phyloP scores from a whole-genome alignment of 768 basidiomycete species.

The Leucosporidium creatinivorum region DNA sequence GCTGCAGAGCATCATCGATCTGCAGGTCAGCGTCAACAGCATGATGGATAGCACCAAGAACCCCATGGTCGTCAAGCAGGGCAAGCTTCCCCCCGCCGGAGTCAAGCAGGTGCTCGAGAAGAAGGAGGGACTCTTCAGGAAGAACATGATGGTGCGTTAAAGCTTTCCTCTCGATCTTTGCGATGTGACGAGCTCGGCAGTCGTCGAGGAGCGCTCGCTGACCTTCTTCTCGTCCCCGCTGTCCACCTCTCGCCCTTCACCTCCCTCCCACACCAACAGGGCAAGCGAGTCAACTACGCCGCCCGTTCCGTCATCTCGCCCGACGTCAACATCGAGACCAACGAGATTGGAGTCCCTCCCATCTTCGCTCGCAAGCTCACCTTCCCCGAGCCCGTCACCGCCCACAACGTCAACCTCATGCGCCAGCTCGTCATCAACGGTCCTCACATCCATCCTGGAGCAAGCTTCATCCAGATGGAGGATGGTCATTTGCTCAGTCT shows the following conservation, averaged over 20 bases:
- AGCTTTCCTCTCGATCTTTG: no score
- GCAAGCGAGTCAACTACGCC: constrained; percentile 98
- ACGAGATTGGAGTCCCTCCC: constrained; percentile 95
- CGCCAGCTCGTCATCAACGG: constrained; percentile 86
- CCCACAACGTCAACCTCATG: constrained; percentile 79
- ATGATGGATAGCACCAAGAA: constrained; percentile 97
- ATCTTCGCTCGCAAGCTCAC: constrained; percentile 95
- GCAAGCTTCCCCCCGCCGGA: constrained; percentile 82
- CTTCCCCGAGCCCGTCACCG: constrained; percentile 93
- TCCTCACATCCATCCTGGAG: constrained; percentile 80
- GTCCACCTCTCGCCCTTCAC: not conserved
- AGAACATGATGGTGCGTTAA: constrained; percentile 95
- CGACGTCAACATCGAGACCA: constrained; percentile 97
- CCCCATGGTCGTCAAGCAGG: constrained; percentile 71
- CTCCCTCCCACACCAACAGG: constrained; percentile 48
- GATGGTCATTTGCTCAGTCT: constrained; percentile 81
- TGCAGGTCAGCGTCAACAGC: constrained; percentile 91
- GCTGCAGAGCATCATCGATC: constrained; percentile 73
- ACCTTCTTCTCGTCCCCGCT: not conserved
- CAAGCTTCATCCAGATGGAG: constrained; percentile 89
- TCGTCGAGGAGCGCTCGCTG: not conserved
- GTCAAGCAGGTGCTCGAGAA: constrained; percentile 96
- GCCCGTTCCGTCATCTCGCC: constrained; percentile 99
- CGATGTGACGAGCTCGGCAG: no score
- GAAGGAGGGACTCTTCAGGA: constrained; percentile 96